Evolutionary conservation across 257 asterid species (phyloP).

Genomic region (Scutellaria baicalensis): DNA sequence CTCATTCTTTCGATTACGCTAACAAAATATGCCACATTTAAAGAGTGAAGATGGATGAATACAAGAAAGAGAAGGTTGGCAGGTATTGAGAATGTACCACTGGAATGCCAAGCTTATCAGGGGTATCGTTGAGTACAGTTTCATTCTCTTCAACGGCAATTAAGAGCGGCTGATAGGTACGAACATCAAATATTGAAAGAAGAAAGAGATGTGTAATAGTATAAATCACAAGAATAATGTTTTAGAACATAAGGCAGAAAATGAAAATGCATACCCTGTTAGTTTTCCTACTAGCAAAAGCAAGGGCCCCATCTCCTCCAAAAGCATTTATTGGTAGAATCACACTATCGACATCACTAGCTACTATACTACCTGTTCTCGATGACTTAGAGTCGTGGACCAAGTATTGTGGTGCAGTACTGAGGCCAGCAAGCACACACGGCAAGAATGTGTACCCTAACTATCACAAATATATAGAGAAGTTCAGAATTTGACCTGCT

Average conservation of each 20-base stretch:
- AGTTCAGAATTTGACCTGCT: background rate
- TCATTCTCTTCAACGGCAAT: conserved; percentile 82
- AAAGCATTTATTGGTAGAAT: conserved; percentile 79
- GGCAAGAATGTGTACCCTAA: conserved; percentile 93
- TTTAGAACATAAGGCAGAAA: background rate
- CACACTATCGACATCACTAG: conserved; percentile 81
- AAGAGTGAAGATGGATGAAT: too few species aligned
- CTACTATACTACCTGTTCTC: conserved; percentile 40
- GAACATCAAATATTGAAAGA: background rate
- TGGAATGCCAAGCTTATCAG: conserved; percentile 62
- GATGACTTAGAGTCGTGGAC: conserved; percentile 20
- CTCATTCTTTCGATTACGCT: too few species aligned
- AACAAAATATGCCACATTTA: too few species aligned
- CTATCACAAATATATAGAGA: conserved; percentile 29
- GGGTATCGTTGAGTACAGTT: conserved; percentile 73
- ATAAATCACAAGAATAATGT: background rate
- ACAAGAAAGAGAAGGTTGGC: background rate
- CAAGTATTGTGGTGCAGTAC: conserved; percentile 75
- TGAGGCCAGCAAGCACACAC: conserved; percentile 93
- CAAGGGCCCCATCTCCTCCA: conserved; percentile 85
- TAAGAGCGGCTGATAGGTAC: conserved; percentile 62
- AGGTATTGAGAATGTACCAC: conserved; percentile 40
- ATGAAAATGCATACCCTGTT: conserved; percentile 49
- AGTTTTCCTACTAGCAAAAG: conserved; percentile 42
- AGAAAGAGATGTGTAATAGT: background rate